Evolutionary conservation across 352 stramenopile species (phyloP).

Genomic region (Globisporangium recalcitrans): DNA sequence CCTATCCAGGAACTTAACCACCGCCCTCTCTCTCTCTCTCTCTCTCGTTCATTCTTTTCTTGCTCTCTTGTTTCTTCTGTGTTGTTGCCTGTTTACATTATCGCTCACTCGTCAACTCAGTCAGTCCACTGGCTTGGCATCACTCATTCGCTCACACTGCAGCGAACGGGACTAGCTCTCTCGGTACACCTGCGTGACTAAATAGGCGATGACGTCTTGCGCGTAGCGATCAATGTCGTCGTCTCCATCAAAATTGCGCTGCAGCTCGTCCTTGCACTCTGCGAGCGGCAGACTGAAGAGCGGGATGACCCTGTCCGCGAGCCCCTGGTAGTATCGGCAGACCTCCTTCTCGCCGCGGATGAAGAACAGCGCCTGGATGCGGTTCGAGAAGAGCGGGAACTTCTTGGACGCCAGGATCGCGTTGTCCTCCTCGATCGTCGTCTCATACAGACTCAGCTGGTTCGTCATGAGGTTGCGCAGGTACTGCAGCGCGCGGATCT

Average conservation of each 20-base stretch:
- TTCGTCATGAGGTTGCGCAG: constrained; percentile 72
- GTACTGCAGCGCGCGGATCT: constrained; percentile 73
- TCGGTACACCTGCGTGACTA: constrained; percentile 79
- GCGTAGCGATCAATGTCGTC: constrained; percentile 81
- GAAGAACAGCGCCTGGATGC: constrained; percentile 85
- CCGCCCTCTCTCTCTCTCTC: not conserved
- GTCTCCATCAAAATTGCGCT: constrained; percentile 72
- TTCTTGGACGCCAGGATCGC: constrained; percentile 73
- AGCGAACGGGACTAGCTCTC: constrained; percentile 49
- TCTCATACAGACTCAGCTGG: constrained; percentile 78
- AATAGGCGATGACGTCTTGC: constrained; percentile 85
- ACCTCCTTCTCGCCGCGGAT: constrained; percentile 88
- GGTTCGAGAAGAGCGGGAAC: constrained; percentile 82
- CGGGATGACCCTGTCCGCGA: constrained; percentile 79
- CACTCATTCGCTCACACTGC: not conserved
- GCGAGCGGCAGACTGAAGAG: constrained; percentile 73
- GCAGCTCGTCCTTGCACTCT: constrained; percentile 64
- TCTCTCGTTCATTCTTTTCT: not conserved
- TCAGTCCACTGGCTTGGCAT: not conserved
- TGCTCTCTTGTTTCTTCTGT: not conserved
- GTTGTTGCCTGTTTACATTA: not conserved
- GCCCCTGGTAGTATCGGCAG: constrained; percentile 72
- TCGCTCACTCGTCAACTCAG: not conserved
- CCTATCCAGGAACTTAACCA: not conserved
- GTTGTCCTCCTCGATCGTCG: constrained; percentile 85